Evolutionary conservation across 116 monocot genomes (phyloP).

Genomic region (Trichopus zeylanicus): DNA sequence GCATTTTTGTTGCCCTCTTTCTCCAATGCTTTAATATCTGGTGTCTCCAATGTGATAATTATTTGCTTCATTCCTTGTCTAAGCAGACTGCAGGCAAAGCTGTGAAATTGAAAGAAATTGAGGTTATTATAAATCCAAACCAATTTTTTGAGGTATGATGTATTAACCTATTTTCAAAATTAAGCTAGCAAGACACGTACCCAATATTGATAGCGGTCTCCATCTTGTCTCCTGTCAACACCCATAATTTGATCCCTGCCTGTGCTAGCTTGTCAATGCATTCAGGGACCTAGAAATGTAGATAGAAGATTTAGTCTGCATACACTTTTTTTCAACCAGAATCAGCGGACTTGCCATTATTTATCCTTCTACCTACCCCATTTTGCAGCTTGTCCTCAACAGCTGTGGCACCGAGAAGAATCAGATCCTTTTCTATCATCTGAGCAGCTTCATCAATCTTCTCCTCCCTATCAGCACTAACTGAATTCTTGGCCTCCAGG

Average conservation of each 20-base stretch:
- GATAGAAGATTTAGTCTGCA: neutral
- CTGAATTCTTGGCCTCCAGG: slow-evolving; percentile 48
- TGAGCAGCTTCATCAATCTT: slow-evolving; percentile 60
- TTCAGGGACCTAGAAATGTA: slow-evolving; percentile 45
- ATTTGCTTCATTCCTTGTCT: slow-evolving; percentile 68
- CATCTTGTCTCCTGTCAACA: slow-evolving; percentile 61
- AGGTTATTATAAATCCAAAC: too few species aligned
- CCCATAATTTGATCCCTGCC: slow-evolving; percentile 68
- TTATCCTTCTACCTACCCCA: slow-evolving; percentile 45
- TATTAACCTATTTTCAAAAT: too few species aligned
- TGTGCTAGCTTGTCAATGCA: slow-evolving; percentile 57
- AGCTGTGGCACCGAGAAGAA: slow-evolving; percentile 87
- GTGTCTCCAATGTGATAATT: slow-evolving; percentile 41
- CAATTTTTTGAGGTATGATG: too few species aligned
- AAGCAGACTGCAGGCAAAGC: slow-evolving; percentile 52
- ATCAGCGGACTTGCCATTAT: neutral
- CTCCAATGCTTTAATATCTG: slow-evolving; percentile 41
- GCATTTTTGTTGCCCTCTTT: slow-evolving; percentile 46
- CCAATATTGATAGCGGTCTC: slow-evolving; percentile 70
- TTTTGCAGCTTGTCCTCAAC: slow-evolving; percentile 92
- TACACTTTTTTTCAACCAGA: neutral
- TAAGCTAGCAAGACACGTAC: slow-evolving; percentile 15
- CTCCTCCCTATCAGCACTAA: slow-evolving; percentile 68
- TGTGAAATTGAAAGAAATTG: slow-evolving; percentile 8
- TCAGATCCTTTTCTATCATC: slow-evolving; percentile 61